Conservation (phyloP, 169 alveolate species). For the Cryptosporidium baileyi region DNA sequence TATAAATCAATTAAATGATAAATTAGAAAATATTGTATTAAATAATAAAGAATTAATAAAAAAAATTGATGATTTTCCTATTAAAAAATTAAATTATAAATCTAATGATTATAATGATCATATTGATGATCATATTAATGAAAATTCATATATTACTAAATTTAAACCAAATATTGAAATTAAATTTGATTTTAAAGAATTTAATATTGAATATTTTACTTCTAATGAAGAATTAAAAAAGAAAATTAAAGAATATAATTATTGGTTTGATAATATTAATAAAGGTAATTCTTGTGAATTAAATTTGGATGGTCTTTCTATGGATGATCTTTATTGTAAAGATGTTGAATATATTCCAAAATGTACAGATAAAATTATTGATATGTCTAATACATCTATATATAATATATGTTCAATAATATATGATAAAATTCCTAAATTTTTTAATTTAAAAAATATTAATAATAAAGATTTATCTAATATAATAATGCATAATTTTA, state of each 20-base stretch:
- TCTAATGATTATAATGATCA: neutral
- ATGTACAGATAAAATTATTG: constrained; percentile 15
- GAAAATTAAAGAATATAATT: constrained; percentile 12
- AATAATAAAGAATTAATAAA: neutral
- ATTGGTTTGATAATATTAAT: constrained; percentile 17
- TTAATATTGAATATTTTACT: constrained; percentile 38
- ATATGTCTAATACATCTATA: constrained; percentile 17
- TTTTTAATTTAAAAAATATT: neutral
- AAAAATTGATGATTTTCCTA: neutral
- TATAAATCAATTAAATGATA: neutral
- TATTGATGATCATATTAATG: too few relatives aligned
- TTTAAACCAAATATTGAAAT: neutral
- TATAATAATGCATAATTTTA: neutral
- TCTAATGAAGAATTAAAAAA: constrained; percentile 8
- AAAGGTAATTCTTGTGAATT: constrained; percentile 15
- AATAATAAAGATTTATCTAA: neutral
- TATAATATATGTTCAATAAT: constrained; percentile 12
- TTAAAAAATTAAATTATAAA: neutral
- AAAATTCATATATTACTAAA: neutral
- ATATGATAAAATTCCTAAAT: neutral
- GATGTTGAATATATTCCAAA: constrained; percentile 7
- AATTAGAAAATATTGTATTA: too few relatives aligned
- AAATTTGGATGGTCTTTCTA: constrained; percentile 18
- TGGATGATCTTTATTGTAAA: constrained; percentile 42
- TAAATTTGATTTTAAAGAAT: neutral